phyloP scores from a whole-genome alignment of 441 rosid species.

The Corymbia citriodora region DNA sequence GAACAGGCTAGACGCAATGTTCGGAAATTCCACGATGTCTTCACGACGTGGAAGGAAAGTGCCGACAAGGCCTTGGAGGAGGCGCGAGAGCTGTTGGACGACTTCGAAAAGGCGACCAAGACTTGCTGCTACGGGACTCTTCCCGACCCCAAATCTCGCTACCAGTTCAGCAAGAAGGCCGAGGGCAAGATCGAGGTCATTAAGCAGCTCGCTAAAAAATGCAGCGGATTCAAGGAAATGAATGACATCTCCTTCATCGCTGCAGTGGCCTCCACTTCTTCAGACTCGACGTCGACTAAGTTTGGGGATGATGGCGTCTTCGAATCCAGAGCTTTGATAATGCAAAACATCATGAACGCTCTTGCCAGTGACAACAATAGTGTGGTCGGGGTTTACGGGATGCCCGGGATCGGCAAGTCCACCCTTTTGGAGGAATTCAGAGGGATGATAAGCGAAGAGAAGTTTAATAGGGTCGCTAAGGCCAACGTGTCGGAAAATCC shows the following conservation, averaged over 20 bases:
- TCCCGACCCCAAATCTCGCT: not conserved
- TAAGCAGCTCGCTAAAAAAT: not conserved
- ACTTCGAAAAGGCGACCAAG: not conserved
- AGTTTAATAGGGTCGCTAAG: not conserved
- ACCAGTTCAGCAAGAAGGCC: not conserved
- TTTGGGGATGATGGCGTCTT: not conserved
- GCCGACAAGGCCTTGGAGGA: not conserved
- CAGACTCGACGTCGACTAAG: not conserved
- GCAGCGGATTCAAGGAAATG: not conserved
- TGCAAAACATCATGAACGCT: not conserved
- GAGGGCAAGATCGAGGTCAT: not conserved
- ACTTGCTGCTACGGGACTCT: not conserved
- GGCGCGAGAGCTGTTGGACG: not conserved
- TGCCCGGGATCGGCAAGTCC: not conserved
- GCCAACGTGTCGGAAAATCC: not conserved
- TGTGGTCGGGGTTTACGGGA: not conserved
- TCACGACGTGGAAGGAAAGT: rapidly evolving
- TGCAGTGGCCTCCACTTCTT: rapidly evolving
- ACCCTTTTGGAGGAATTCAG: not conserved
- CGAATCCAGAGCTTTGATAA: not conserved
- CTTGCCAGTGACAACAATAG: not conserved
- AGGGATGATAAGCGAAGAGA: not conserved
- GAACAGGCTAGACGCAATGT: no score
- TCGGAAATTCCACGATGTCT: not conserved
- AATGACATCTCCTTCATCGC: not conserved